These are phyloP conservation scores for Globisporangium perplexum DNA, from an alignment of 352 stramenopile species.

Conservation along the genomic window DNA sequence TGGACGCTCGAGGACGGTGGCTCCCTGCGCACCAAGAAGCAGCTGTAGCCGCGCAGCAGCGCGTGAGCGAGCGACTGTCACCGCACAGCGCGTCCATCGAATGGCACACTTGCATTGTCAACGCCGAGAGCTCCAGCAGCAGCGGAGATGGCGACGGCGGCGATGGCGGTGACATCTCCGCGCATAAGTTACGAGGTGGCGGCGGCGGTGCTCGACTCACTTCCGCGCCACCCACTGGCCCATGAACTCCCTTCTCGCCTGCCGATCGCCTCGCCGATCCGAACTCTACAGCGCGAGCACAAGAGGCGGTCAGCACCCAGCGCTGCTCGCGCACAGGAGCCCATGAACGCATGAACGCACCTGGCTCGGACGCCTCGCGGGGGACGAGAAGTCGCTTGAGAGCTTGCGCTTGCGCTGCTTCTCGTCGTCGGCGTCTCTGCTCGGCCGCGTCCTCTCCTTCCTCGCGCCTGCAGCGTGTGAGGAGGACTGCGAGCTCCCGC, in stretches of 20 bases:
- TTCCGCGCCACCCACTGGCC: background rate
- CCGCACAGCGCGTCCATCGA: too few species aligned
- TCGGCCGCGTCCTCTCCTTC: background rate
- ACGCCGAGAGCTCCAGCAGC: background rate
- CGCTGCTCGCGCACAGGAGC: too few species aligned
- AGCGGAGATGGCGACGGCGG: background rate
- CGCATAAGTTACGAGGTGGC: background rate
- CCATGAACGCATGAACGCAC: background rate
- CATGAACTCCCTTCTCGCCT: background rate
- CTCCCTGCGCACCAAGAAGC: constrained; percentile 35
- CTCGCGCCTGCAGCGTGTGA: background rate
- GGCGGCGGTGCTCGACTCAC: background rate
- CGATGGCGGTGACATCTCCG: background rate
- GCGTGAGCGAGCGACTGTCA: background rate
- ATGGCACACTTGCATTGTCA: background rate
- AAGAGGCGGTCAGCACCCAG: too few species aligned
- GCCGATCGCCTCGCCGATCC: background rate
- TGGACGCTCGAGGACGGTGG: constrained; percentile 75
- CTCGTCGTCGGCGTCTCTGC: background rate
- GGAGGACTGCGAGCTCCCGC: background rate
- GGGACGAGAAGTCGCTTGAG: constrained; percentile 8
- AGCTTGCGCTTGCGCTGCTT: constrained; percentile 5
- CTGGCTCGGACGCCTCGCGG: constrained; percentile 1
- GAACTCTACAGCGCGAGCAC: background rate
- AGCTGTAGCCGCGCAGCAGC: background rate